These are phyloP conservation scores for Protomyces arabidopsidicola DNA, from an alignment of 1,139 yeast species.

Conservation along the genomic window DNA sequence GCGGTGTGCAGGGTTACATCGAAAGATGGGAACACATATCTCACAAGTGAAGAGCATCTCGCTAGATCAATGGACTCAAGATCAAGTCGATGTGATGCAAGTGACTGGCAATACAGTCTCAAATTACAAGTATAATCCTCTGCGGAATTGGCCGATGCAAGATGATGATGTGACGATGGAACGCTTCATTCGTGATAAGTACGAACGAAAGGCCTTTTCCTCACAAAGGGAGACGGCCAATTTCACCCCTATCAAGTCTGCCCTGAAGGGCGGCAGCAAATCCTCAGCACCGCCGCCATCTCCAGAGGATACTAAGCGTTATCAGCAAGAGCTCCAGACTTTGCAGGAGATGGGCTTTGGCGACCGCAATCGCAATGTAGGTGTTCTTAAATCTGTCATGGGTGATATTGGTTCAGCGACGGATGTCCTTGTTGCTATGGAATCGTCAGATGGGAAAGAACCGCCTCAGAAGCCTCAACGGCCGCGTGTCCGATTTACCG, in stretches of 20 bases:
- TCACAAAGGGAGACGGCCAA: constrained; percentile 26
- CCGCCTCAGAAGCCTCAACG: constrained; percentile 51
- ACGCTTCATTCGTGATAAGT: constrained; percentile 52
- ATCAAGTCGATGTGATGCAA: constrained; percentile 50
- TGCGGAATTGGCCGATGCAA: constrained; percentile 39
- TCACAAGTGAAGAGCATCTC: constrained; percentile 66
- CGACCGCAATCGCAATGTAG: constrained; percentile 11
- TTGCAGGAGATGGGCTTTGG: constrained; percentile 14
- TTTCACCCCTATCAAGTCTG: constrained; percentile 25
- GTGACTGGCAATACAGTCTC: constrained; percentile 45
- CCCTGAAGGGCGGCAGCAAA: constrained; percentile 17
- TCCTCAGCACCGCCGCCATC: constrained; percentile 14
- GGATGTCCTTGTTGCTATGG: constrained; percentile 34
- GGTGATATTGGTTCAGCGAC: constrained; percentile 21
- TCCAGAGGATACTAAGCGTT: constrained; percentile 9
- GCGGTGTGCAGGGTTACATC: constrained; percentile 60
- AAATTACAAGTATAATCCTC: constrained; percentile 57
- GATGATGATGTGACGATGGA: constrained; percentile 41
- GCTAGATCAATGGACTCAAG: constrained; percentile 54
- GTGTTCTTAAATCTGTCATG: constrained; percentile 16
- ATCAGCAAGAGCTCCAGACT: constrained; percentile 4
- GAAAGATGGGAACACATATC: constrained; percentile 55
- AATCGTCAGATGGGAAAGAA: constrained; percentile 48
- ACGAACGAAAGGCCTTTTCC: constrained; percentile 38
- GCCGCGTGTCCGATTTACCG: constrained; percentile 43